Evolutionary conservation across 441 rosid genomes (phyloP), one percentile per base, ranked within the genome.

Genomic region (Hura crepitans): DNA sequence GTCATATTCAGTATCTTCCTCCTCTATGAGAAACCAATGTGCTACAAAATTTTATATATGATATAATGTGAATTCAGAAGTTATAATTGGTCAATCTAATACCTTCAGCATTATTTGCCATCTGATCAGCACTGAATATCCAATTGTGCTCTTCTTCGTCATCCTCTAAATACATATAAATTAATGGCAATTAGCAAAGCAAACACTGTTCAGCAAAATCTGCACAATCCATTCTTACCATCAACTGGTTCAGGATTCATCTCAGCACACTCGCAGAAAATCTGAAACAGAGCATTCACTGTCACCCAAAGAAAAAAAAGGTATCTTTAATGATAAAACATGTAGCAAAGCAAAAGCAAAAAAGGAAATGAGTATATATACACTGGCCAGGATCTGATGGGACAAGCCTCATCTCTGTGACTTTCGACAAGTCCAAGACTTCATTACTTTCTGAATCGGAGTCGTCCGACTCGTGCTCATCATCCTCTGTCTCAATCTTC

Each of bases 231-330:
- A 27, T 43, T 69, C 72, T 23, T 74, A 90, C 96, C 93, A 78
- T 85, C 87, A 67, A 85, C 47, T 15, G 94, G 96, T 71, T 92
- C 97, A 0, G 99, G 97, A 84, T 95, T 95, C 53, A 95, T 85
- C 83, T 92, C 97, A 25, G 99, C 96, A 63, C 99, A 89, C 78
- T 90, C 89, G 4, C 97, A 95, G 74, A 95, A 90, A 43, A 89
- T 72, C 76, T 87, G 89, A 81, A 95, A 95, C 62, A 95, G 72
- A 51, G 81, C 84, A 77, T 90, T 95, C 96, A 95, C 97, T 95
- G 70, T 63, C 70, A 79, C 5, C 61, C 35, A 72, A 66, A 35
- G 70, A 47, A 74, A 49, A 39, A 66, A 74, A 2, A 35, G 23
- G 25, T 35, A 62, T 60, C 20, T 27, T 37, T 31, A 35, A 62